Base-by-base conservation (phyloP, 768 basidiomycete genomes). In the Trametes cinnabarina region DNA sequence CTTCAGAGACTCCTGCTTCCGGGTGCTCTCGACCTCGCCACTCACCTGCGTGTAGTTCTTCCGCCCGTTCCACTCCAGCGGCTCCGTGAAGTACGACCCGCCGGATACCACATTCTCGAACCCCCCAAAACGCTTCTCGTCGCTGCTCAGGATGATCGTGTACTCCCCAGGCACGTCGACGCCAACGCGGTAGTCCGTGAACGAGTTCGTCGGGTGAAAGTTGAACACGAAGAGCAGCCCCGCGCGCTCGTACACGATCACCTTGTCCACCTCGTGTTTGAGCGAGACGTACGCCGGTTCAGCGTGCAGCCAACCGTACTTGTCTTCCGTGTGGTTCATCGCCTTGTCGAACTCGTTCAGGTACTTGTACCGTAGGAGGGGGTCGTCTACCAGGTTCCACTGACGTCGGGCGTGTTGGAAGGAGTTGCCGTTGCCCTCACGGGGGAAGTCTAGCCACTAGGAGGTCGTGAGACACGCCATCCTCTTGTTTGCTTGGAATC, bases 391-490 rank as follows among this genome's bases (percentile, higher is more conserved):
- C 32, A 98, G 79, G 69, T 94, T 95, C 91, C 94, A 99, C 67
- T 98, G 97, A 23, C 97, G 85, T 39, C 97, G 87, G 20, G 97
- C 95, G 69, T 99, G 91, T 64, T 97, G 91, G 83, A 94, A 99
- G 12, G 94, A 97, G 73, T 94, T 92, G 70, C 84, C 82, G 69
- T 99, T 99, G 19, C 97, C 97, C 65, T 85, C 92, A 28, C 97
- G 90, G 40, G 97, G 97, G 76, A 99, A 99, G 73, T 99, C 97
- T 66, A 99, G 92, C 97, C 97, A 99, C 86, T 93, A 53, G 43
- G 3, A 42, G 10, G 23, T 44, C 15, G 35, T 65, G 51, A 40
- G 48, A 10, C 20, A 19, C 37, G 47, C 1, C 12, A 4, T 23
- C 40, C 62, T 30, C 43, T 23, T 11, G 10, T 37, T 7, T 14